Evolutionary conservation across 116 monocot genomes (phyloP), one percentile per base, ranked within the genome.

Genomic region (Zostera marina): DNA sequence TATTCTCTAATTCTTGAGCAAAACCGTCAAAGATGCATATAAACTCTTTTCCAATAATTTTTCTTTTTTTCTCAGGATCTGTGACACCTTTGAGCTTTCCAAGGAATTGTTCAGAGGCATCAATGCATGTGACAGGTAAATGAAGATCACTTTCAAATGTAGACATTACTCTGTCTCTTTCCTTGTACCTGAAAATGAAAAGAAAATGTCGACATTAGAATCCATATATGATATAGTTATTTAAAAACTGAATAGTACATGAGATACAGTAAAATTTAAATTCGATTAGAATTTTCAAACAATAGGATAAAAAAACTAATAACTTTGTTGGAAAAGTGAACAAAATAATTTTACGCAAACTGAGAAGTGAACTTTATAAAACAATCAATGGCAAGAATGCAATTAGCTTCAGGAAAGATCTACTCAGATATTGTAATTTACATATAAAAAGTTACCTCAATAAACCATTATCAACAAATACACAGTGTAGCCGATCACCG

Each of bases 401-500:
- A 32, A 2, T 32, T 2, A 5, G 32, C 32, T 32, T 32, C 5
- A 5, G 32, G 32, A 2, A 32, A 32, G 32, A 51, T 51, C 10
- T 15, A 17, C 16, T 51, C 49, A 20, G 44, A 45, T 7, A 49
- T 49, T 49, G 8, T 7, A 17, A 19, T 49, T 20, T 49, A 17
- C 47, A 15, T 15, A 48, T 11, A 48, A 11, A 48, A 11, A 3
- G 17, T 17, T 14, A 88, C 94, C 94, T 94, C 25, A 94, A 66
- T 49, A 94, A 76, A 38, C 94, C 94, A 73, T 94, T 94, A 62
- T 94, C 94, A 65, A 94, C 88, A 68, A 88, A 94, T 40, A 80
- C 67, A 66, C 88, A 88, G 63, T 94, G 94, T 49, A 94, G 85
- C 57, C 85, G 67, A 55, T 79, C 84, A 15, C 88, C 94, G 63